Conservation (phyloP, 2,329 filamentous ascomycete genomes). For the Arachnomyces sp. region DNA sequence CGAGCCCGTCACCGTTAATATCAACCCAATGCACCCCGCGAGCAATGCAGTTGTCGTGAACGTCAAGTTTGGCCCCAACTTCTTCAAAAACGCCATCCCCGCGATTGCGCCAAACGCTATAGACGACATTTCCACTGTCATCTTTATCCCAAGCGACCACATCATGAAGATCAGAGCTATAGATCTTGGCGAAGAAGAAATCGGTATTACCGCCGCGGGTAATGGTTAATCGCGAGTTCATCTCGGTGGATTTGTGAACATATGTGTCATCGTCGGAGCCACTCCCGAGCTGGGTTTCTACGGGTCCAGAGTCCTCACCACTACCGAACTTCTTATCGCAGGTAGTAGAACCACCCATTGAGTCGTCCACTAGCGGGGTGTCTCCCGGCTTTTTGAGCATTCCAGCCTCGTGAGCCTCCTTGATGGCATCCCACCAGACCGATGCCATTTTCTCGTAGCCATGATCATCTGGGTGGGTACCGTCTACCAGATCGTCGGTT, state of each 20-base stretch:
- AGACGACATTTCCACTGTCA: no score
- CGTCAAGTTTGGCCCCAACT: not conserved
- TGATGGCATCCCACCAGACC: conserved; percentile 21
- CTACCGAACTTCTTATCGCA: conserved; percentile 18
- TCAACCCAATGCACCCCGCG: conserved; percentile 16
- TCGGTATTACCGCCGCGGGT: no score
- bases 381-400: no score
- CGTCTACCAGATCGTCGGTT: conserved; percentile 14
- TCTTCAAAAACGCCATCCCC: no score
- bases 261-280: conserved; percentile 25
- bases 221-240: no score
- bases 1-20: conserved; percentile 21
- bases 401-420: conserved; percentile 6
- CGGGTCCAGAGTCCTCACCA: conserved; percentile 16
- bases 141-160: no score
- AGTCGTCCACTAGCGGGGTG: no score
- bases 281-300: conserved; percentile 20
- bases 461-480: conserved; percentile 16
- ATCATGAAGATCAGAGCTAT: no score
- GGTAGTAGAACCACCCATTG: not conserved
- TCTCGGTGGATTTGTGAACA: conserved; percentile 12
- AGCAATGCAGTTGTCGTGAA: conserved; percentile 10
- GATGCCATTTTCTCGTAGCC: conserved; percentile 23
- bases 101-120: no score
- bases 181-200: no score